These are phyloP conservation scores for Penicillium polonicum DNA, from an alignment of 2,329 filamentous ascomycete species.

Conservation along the genomic window DNA sequence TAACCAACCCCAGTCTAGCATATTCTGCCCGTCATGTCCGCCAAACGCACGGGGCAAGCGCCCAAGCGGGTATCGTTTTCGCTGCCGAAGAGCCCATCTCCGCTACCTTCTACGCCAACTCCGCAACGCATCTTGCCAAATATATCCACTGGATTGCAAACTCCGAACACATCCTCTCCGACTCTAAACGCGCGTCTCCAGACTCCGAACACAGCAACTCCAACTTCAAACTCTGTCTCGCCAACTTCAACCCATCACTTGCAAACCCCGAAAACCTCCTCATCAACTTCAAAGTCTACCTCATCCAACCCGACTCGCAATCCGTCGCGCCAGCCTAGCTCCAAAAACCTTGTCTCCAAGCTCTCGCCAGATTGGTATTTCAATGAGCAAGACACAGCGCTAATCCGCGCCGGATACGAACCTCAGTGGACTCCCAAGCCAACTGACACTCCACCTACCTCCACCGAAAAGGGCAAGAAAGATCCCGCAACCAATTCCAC, in stretches of 20 bases:
- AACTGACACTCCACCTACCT: background rate
- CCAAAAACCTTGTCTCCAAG: constrained; percentile 19
- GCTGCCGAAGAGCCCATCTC: background rate
- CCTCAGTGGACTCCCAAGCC: constrained; percentile 20
- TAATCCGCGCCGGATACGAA: constrained; percentile 27
- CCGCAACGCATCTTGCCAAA: background rate
- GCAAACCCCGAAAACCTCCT: background rate
- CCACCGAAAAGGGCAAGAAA: constrained; percentile 12
- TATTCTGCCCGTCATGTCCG: constrained; percentile 27
- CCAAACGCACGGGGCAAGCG: constrained; percentile 20
- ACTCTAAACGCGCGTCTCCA: no score
- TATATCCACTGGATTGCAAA: background rate
- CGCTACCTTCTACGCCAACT: background rate
- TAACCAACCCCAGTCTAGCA: constrained; percentile 1
- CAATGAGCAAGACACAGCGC: constrained; percentile 22
- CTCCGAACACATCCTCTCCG: background rate
- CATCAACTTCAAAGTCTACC: background rate
- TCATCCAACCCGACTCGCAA: background rate
- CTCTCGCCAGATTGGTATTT: constrained; percentile 24
- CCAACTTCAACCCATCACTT: background rate
- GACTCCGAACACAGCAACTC: background rate
- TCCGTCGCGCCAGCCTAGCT: constrained; percentile 7
- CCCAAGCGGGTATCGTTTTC: constrained; percentile 6
- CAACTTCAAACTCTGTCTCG: background rate
- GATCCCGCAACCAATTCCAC: constrained; percentile 5